Conservation (phyloP, 495 filamentous ascomycete genomes). For the Xylaria scruposa region DNA sequence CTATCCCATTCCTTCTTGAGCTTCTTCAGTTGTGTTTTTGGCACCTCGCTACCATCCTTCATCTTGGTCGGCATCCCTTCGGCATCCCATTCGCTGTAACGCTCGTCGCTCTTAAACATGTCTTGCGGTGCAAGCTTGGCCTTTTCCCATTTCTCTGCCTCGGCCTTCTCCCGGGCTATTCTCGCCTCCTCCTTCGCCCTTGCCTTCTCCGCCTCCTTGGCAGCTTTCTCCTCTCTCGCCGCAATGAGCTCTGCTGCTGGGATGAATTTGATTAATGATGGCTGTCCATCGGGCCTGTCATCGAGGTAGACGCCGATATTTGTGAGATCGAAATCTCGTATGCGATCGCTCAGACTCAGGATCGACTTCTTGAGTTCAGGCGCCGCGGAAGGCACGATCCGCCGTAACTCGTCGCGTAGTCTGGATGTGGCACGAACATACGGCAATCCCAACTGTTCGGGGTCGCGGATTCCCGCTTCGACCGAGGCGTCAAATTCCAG, state of each 20-base stretch:
- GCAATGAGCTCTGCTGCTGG: constrained; percentile 71
- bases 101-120: constrained; percentile 73
- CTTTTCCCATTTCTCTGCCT: constrained; percentile 67
- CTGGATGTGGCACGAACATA: constrained; percentile 68
- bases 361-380: constrained; percentile 64
- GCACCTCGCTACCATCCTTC: constrained; percentile 75
- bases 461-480: constrained; percentile 48
- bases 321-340: constrained; percentile 81
- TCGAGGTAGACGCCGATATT: constrained; percentile 86
- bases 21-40: constrained; percentile 84
- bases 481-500: constrained; percentile 51
- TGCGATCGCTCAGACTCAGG: constrained; percentile 73
- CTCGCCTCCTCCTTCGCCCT: constrained; percentile 67
- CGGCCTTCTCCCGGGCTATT: constrained; percentile 59
- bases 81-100: constrained; percentile 83
- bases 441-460: constrained; percentile 63
- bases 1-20: constrained; percentile 89
- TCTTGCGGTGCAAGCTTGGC: constrained; percentile 71
- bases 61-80: constrained; percentile 84
- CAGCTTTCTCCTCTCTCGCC: constrained; percentile 73
- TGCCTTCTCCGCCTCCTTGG: constrained; percentile 59
- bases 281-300: constrained; percentile 68
- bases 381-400: constrained; percentile 60
- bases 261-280: constrained; percentile 85
- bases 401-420: constrained; percentile 72